Conservation (phyloP, 371 early-diverging fungal genomes). For the Apophysomyces ossiformis region DNA sequence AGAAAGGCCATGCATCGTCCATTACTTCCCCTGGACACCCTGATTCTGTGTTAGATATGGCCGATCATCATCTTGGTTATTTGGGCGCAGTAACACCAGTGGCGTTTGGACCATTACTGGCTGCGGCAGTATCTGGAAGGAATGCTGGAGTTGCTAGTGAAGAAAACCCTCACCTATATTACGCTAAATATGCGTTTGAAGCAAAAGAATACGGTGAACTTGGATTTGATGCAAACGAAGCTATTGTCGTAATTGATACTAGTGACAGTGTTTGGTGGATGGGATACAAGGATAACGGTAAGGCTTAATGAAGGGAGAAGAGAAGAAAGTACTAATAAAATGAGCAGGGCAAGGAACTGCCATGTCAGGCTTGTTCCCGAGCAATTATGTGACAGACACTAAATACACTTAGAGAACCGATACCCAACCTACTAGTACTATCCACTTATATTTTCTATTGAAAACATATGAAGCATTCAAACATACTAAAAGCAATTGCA, state of each 20-base stretch:
- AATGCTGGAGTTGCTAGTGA: conserved; percentile 31
- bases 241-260: conserved; percentile 76
- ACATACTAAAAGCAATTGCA: too few relatives aligned
- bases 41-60: background rate
- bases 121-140: conserved; percentile 36
- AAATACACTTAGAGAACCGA: conserved; percentile 16
- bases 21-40: background rate
- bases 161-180: conserved; percentile 53
- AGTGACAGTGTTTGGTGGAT: conserved; percentile 88
- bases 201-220: conserved; percentile 80
- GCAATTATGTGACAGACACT: conserved; percentile 43
- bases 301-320: conserved; percentile 10
- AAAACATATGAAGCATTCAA: too few relatives aligned
- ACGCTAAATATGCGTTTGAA: conserved; percentile 76
- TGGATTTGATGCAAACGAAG: conserved; percentile 67
- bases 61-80: background rate
- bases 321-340: background rate
- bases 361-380: conserved; percentile 45
- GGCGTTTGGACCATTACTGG: conserved; percentile 24
- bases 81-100: conserved; percentile 30
- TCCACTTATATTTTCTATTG: background rate
- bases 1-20: background rate
- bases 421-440: background rate
- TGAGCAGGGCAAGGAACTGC: conserved; percentile 20
- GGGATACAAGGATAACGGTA: conserved; percentile 73